phyloP scores from a whole-genome alignment of 1,139 yeast species.

The Geotrichum australiense region DNA sequence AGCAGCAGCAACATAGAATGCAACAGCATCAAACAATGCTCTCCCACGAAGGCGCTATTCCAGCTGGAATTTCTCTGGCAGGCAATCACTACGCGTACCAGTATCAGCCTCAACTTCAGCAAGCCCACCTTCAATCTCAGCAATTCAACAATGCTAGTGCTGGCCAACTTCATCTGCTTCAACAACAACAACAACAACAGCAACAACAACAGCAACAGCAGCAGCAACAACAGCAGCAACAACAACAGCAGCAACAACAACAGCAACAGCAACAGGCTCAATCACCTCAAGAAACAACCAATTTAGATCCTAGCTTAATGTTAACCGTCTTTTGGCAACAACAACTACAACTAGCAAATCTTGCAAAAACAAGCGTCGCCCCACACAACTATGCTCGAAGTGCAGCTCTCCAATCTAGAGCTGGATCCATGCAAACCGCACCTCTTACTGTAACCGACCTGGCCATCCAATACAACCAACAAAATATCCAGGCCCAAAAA shows the following conservation, averaged over 20 bases:
- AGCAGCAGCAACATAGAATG: conserved; percentile 13
- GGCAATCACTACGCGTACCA: conserved; percentile 10
- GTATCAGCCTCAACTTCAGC: conserved; percentile 11
- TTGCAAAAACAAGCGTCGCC: conserved; percentile 62
- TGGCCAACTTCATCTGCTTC: conserved; percentile 2
- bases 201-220: conserved; percentile 25
- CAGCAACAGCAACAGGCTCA: conserved; percentile 24
- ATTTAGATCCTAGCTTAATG: conserved; percentile 28
- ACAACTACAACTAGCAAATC: conserved; percentile 71
- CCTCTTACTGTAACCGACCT: conserved; percentile 32
- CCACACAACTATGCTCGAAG: conserved; percentile 92
- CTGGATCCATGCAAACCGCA: conserved; percentile 20
- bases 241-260: conserved; percentile 20
- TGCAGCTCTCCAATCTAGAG: conserved; percentile 69
- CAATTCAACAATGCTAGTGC: not conserved
- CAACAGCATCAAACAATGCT: conserved; percentile 10
- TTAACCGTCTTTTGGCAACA: conserved; percentile 75
- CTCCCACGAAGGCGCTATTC: conserved; percentile 12
- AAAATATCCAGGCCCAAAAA: conserved; percentile 23
- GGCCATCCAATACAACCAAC: conserved; percentile 34
- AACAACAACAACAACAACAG: conserved; percentile 7
- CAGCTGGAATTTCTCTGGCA: conserved; percentile 15
- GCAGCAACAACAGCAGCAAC: conserved; percentile 30
- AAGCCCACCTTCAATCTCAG: conserved; percentile 8
- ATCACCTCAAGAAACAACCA: conserved; percentile 15